Evolutionary conservation across 768 basidiomycete species (phyloP).

Genomic region (Tubosaeta sp.): DNA sequence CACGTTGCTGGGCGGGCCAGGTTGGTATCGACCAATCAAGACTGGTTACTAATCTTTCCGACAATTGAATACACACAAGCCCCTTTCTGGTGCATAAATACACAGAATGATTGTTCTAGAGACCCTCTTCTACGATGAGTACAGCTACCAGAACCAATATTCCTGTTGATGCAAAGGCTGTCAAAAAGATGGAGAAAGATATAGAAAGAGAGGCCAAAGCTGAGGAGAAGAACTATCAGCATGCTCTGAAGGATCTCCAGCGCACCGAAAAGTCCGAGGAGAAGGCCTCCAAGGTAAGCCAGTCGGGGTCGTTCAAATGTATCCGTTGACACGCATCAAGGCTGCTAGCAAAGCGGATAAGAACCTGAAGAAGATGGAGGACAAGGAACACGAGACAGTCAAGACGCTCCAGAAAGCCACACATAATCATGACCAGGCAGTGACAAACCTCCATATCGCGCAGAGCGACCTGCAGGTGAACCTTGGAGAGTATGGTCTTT

Average conservation of each 20-base stretch:
- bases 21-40: not conserved
- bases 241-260: slow-evolving; percentile 33
- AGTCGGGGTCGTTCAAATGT: not conserved
- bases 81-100: not conserved
- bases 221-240: not conserved
- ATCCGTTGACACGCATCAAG: slow-evolving; percentile 25
- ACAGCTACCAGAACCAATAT: not conserved
- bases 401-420: slow-evolving; percentile 38
- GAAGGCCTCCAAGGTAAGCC: not conserved
- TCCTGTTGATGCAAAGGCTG: slow-evolving; percentile 21
- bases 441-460: slow-evolving; percentile 28
- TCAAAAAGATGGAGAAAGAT: slow-evolving; percentile 42
- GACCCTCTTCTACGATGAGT: not conserved
- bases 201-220: not conserved
- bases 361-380: slow-evolving; percentile 36
- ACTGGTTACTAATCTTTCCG: not conserved
- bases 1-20: not conserved
- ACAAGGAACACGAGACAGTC: not conserved
- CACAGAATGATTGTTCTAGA: not conserved
- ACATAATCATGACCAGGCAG: not conserved
- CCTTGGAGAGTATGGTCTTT: not conserved
- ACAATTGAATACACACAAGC: not conserved
- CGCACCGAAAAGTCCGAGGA: not conserved
- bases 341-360: slow-evolving; percentile 44
- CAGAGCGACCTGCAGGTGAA: slow-evolving; percentile 26